Conservation (phyloP, 768 basidiomycete species). For the Pisolithus tinctorius region DNA sequence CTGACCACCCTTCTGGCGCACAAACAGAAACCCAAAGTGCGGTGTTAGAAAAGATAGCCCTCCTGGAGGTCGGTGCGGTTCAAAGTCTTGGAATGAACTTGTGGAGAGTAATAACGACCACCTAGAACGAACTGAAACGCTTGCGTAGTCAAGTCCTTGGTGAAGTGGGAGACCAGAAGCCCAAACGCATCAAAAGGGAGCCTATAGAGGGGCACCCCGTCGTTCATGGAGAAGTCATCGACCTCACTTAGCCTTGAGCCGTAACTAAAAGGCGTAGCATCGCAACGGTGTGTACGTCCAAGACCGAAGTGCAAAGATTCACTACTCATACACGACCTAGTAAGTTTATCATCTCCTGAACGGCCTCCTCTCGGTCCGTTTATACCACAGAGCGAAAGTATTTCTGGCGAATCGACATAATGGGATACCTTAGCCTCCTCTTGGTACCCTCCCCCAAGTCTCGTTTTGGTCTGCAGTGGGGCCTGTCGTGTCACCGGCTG, state of each 20-base stretch:
- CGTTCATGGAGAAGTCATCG: slow-evolving; percentile 8
- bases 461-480: too few relatives aligned
- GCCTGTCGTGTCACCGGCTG: too few relatives aligned
- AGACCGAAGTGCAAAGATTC: too few relatives aligned
- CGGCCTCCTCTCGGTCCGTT: too few relatives aligned
- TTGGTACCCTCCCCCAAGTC: too few relatives aligned
- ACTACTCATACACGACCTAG: too few relatives aligned
- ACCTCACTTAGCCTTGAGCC: slow-evolving; percentile 8
- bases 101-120: not conserved
- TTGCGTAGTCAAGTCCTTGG: slow-evolving; percentile 4
- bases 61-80: slow-evolving; percentile 4
- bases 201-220: not conserved
- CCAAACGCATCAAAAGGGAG: slow-evolving; percentile 13
- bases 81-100: not conserved
- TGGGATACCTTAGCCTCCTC: too few relatives aligned
- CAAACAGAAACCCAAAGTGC: not conserved
- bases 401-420: too few relatives aligned
- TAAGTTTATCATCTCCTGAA: too few relatives aligned
- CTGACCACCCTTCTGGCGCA: not conserved
- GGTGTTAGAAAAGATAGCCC: not conserved
- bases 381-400: too few relatives aligned
- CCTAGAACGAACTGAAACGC: slow-evolving; percentile 10
- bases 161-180: slow-evolving; percentile 4
- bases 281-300: too few relatives aligned
- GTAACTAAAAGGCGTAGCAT: too few relatives aligned